Evolutionary conservation across 352 stramenopile genomes (phyloP).

Genomic region (Globisporangium camurandrum): DNA sequence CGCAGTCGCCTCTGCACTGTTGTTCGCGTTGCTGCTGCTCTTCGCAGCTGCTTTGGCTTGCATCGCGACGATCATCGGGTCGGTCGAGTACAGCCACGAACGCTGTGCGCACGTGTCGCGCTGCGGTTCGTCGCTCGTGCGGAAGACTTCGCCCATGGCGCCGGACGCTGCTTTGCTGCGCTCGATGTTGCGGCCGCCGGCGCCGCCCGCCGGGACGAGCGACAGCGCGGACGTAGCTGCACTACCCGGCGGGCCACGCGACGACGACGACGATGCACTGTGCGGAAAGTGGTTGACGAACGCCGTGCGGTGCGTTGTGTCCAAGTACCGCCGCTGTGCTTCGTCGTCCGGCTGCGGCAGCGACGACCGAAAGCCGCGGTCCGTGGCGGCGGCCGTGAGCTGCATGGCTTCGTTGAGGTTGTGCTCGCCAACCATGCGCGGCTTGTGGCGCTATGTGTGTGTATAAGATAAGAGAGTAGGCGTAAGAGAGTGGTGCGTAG

Average conservation of each 20-base stretch:
- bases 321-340: constrained; percentile 38
- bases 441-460: constrained; percentile 23
- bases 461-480: neutral
- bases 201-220: constrained; percentile 35
- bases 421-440: constrained; percentile 50
- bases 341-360: constrained; percentile 45
- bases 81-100: constrained; percentile 70
- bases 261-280: too few relatives aligned
- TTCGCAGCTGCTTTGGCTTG: constrained; percentile 17
- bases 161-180: constrained; percentile 57
- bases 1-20: neutral
- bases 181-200: constrained; percentile 33
- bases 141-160: constrained; percentile 58
- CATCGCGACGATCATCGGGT: constrained; percentile 56
- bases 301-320: constrained; percentile 52
- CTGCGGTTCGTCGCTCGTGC: constrained; percentile 46
- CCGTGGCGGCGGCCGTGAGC: constrained; percentile 21
- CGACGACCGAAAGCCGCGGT: constrained; percentile 39
- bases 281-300: constrained; percentile 42
- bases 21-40: constrained; percentile 7
- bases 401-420: constrained; percentile 51
- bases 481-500: neutral
- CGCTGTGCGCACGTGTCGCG: constrained; percentile 61
- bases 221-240: constrained; percentile 5
- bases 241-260: constrained; percentile 3